A percentile compares a stretch with the other conserved stretches of the same genome.
phyloP scores from a whole-genome alignment of 1,139 yeast genomes.

The Hyphopichia fennica region DNA sequence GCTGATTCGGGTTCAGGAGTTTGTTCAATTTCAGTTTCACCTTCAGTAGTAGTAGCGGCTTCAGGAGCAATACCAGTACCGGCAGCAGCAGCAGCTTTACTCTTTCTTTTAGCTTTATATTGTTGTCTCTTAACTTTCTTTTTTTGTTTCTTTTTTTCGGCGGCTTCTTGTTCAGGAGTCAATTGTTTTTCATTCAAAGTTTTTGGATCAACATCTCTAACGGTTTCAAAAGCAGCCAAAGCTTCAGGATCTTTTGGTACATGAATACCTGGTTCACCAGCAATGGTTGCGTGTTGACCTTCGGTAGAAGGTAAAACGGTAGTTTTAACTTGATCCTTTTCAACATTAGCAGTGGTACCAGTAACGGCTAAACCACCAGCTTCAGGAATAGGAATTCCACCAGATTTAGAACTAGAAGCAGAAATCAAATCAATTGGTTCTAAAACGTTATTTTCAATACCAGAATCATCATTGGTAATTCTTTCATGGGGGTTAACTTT shows the following conservation, averaged over 20 bases:
- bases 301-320: slow-evolving; percentile 60
- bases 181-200: slow-evolving; percentile 40
- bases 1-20: slow-evolving; percentile 20
- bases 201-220: slow-evolving; percentile 45
- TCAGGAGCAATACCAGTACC: slow-evolving; percentile 22
- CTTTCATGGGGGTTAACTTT: slow-evolving; percentile 45
- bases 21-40: slow-evolving; percentile 12
- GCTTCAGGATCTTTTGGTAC: slow-evolving; percentile 41
- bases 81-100: slow-evolving; percentile 40
- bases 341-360: slow-evolving; percentile 6
- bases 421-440: slow-evolving; percentile 38
- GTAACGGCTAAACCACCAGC: slow-evolving; percentile 43
- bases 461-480: slow-evolving; percentile 47
- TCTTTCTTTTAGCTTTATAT: slow-evolving; percentile 47
- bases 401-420: slow-evolving; percentile 20
- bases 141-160: slow-evolving; percentile 46
- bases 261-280: slow-evolving; percentile 61
- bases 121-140: slow-evolving; percentile 49
- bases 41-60: slow-evolving; percentile 10
- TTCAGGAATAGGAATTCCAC: slow-evolving; percentile 55
- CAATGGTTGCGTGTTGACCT: slow-evolving; percentile 42
- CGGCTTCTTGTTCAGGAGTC: slow-evolving; percentile 42
- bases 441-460: slow-evolving; percentile 63
- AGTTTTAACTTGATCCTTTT: slow-evolving; percentile 30
- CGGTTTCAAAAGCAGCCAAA: slow-evolving; percentile 38